These are phyloP conservation scores for Trichophaea hybrida DNA, from an alignment of 2,329 filamentous ascomycete genomes.

Conservation along the genomic window DNA sequence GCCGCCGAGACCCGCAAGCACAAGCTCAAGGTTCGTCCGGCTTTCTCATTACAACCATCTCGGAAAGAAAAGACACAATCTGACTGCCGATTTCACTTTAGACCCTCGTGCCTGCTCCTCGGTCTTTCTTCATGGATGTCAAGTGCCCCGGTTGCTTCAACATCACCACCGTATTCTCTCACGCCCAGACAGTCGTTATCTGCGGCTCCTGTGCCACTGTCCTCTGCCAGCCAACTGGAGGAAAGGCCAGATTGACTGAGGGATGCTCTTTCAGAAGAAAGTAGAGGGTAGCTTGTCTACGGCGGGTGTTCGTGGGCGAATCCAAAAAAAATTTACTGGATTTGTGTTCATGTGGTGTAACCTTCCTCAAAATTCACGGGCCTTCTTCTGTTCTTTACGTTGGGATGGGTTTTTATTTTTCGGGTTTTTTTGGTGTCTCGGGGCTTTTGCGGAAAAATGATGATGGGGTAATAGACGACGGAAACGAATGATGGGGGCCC, in stretches of 20 bases:
- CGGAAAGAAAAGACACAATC: no score
- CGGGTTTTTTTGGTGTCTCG: neutral
- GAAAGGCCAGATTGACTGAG: conserved; percentile 97
- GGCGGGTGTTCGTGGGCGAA: neutral
- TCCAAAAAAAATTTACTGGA: neutral
- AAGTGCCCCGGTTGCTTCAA: conserved; percentile 99
- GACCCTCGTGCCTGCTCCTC: conserved; percentile 88
- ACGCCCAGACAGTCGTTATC: conserved; percentile 99
- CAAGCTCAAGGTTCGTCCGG: conserved; percentile 92
- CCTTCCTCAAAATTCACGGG: neutral
- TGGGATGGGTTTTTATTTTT: neutral
- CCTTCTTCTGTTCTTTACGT: neutral
- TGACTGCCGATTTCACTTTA: conserved; percentile 32
- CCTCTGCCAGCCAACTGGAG: conserved; percentile 98
- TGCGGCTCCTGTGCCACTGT: conserved; percentile 99
- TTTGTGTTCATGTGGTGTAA: neutral
- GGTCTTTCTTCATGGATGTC: conserved; percentile 99
- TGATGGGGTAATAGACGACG: conserved; percentile 4
- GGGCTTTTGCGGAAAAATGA: neutral
- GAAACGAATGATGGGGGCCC: neutral
- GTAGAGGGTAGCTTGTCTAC: conserved; percentile 49
- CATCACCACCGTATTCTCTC: conserved; percentile 99
- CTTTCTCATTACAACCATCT: no score
- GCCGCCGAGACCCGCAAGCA: conserved; percentile 98
- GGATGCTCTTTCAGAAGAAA: conserved; percentile 99